These are phyloP conservation scores for Cyberlindnera veronae DNA, from an alignment of 805 yeast genomes.

Conservation along the genomic window DNA sequence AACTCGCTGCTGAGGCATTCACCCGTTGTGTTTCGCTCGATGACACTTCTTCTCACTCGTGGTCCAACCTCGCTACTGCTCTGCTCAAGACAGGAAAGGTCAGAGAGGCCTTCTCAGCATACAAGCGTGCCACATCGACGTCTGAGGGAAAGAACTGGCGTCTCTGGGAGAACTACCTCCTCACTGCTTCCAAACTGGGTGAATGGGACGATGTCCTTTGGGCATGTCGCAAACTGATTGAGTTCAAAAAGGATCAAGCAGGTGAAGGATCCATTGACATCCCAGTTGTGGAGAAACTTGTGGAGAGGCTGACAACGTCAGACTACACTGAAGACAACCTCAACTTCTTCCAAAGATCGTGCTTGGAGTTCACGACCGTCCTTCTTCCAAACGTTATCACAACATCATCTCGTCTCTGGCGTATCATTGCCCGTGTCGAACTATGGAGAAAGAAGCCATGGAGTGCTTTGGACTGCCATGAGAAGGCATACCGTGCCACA, in stretches of 20 bases:
- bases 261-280: conserved; percentile 71
- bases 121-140: conserved; percentile 74
- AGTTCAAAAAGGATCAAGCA: conserved; percentile 48
- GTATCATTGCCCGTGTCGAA: conserved; percentile 79
- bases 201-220: conserved; percentile 86
- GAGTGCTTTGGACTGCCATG: conserved; percentile 81
- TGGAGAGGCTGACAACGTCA: conserved; percentile 54
- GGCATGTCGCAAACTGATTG: conserved; percentile 65
- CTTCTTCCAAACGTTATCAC: conserved; percentile 67
- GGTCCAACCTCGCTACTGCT: conserved; percentile 91
- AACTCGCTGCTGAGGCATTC: conserved; percentile 85
- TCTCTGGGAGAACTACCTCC: conserved; percentile 82
- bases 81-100: conserved; percentile 59
- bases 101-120: conserved; percentile 80
- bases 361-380: conserved; percentile 68
- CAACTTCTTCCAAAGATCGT: conserved; percentile 61
- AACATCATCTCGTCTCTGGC: conserved; percentile 64
- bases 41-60: conserved; percentile 73
- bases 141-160: conserved; percentile 77
- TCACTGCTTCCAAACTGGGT: conserved; percentile 75
- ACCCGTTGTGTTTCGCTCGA: conserved; percentile 86
- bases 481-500: conserved; percentile 78
- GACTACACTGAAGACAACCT: conserved; percentile 37
- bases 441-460: conserved; percentile 86
- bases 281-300: conserved; percentile 70